Evolutionary conservation across 129 eudicot genomes (phyloP).

Genomic region (Cynara cardunculus): DNA sequence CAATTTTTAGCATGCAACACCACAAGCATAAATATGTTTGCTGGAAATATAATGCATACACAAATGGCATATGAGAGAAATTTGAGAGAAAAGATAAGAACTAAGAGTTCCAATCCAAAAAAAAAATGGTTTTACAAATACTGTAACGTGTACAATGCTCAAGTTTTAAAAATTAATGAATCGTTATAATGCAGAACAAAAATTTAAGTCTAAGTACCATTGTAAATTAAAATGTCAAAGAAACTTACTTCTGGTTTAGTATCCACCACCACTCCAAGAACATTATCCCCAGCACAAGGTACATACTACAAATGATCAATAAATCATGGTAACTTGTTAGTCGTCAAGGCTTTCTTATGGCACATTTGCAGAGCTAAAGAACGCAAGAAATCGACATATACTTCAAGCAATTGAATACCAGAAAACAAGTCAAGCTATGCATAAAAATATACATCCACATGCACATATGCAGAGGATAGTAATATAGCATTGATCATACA

Average conservation of each 20-base stretch:
- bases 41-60: neutral
- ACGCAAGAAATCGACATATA: neutral
- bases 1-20: neutral
- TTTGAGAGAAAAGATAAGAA: too few relatives aligned
- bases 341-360: neutral
- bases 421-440: neutral
- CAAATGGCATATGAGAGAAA: neutral
- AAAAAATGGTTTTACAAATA: too few relatives aligned
- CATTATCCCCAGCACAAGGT: conserved; percentile 73
- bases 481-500: neutral
- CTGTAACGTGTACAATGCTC: neutral
- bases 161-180: neutral
- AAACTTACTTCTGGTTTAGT: conserved; percentile 83
- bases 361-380: neutral
- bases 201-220: neutral
- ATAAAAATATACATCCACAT: neutral
- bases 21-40: neutral
- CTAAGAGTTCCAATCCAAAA: too few relatives aligned
- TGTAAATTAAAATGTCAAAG: neutral
- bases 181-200: neutral
- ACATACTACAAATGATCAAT: conserved; percentile 57
- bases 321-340: conserved; percentile 1
- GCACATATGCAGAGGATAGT: neutral
- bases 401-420: neutral
- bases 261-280: conserved; percentile 88